These are phyloP conservation scores for Calonectria pauciramosa DNA, from an alignment of 2,329 filamentous ascomycete genomes.

Conservation along the genomic window DNA sequence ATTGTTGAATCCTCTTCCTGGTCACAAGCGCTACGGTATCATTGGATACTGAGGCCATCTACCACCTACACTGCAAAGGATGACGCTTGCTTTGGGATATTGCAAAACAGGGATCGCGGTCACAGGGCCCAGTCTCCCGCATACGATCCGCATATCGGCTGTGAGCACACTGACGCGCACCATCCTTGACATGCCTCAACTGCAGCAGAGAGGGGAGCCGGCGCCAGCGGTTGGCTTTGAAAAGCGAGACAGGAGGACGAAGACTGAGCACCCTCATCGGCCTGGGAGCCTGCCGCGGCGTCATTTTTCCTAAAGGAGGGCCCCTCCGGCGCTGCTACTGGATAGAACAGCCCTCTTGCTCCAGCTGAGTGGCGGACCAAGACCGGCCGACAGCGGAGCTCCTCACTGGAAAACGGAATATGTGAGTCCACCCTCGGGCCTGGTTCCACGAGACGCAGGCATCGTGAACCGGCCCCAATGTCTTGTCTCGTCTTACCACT, in stretches of 20 bases:
- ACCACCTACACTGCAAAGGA: not conserved
- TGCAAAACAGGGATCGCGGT: slow-evolving; percentile 9
- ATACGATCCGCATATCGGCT: slow-evolving; percentile 15
- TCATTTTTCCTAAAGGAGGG: not conserved
- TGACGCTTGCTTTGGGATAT: not conserved
- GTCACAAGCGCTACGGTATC: slow-evolving; percentile 1
- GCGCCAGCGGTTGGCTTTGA: not conserved
- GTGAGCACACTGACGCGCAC: not conserved
- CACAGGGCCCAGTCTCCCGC: slow-evolving; percentile 17
- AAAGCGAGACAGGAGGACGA: not conserved
- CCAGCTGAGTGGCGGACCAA: not conserved
- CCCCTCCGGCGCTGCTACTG: not conserved
- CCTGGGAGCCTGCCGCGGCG: not conserved
- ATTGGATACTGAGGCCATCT: slow-evolving; percentile 9
- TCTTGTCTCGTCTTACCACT: not conserved
- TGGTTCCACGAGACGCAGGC: not conserved
- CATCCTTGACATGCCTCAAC: not conserved
- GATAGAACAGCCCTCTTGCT: not conserved
- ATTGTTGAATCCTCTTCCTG: not conserved
- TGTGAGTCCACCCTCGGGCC: not conserved
- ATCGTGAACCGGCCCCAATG: not conserved
- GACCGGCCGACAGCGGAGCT: slow-evolving; percentile 22
- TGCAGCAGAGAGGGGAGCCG: not conserved
- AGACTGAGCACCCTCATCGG: not conserved
- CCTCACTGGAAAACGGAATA: not conserved